Evolutionary conservation across 1,284 basidiomycete genomes (phyloP), one percentile per base, ranked within the genome.

Genomic region (Athelia psychrophila): DNA sequence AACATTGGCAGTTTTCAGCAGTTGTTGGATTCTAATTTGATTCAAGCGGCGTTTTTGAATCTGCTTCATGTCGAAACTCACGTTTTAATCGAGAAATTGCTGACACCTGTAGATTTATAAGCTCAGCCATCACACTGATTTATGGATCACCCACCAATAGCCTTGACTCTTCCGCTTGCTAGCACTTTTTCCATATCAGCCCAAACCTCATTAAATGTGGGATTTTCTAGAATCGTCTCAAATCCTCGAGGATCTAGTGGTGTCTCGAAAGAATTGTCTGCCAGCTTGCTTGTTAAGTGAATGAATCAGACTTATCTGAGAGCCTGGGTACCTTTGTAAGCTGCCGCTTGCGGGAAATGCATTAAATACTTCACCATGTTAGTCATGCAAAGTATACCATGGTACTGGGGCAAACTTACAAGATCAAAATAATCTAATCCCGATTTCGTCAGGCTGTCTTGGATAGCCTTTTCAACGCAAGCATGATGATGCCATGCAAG

Each of bases 141-240:
- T 42, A 42, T n/a, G n/a, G n/a, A n/a, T 18, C 6, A 42, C 38
- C 16, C 20, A 54, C 78, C 78, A 54, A 81, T 80, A 3, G 76
- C 72, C 61, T 71, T 72, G 42, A 73, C 74, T 63, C 75, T 77
- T 45, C 73, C 74, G 13, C 64, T 67, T 25, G 55, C 65, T 47
- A 72, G 64, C 1, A 75, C 54, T 51, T 70, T 73, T 64, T 80
- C 80, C 77, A 79, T 79, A 51, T 75, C 71, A 23, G 64, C 64
- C 80, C 80, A 83, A 0, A 79, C 80, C 48, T 81, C 66, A 52
- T 65, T 64, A 55, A 79, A 69, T 27, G 72, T 68, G 52, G 73
- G 73, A 20, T 61, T 61, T 16, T 72, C 67, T 59, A 73, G 72
- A 47, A 70, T 61, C 56, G 66, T 67, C n/a, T 46, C 19, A 27